Evolutionary conservation across 305 asterid species (phyloP).

Genomic region (Solanum aculeatissimum): DNA sequence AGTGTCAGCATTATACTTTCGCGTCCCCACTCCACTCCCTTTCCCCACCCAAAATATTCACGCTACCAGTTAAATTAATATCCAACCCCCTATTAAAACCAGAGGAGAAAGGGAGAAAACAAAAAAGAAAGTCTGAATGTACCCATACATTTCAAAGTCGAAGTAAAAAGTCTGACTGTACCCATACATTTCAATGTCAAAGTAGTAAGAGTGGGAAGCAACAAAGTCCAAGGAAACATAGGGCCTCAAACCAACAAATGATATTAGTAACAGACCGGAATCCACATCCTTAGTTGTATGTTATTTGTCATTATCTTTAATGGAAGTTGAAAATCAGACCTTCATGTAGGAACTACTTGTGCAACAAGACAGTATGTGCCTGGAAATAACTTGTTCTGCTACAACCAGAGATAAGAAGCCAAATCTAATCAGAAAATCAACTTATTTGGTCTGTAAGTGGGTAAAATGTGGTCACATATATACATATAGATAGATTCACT

Average conservation of each 20-base stretch:
- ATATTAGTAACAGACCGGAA: not conserved
- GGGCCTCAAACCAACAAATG: not conserved
- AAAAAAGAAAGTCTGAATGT: not conserved
- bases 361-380: not conserved
- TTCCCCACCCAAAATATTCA: not conserved
- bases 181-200: not conserved
- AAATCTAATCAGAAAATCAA: not conserved
- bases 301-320: not conserved
- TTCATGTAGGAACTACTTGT: not conserved
- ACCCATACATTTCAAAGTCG: not conserved
- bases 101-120: not conserved
- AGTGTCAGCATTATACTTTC: not conserved
- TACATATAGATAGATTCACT: not conserved
- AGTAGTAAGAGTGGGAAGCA: not conserved
- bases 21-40: not conserved
- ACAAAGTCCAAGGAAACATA: not conserved
- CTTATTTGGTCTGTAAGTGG: not conserved
- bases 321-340: not conserved
- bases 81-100: not conserved
- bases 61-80: not conserved
- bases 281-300: not conserved
- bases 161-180: not conserved
- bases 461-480: not conserved
- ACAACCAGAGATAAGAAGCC: not conserved
- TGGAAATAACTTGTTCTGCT: not conserved